phyloP scores from a whole-genome alignment of 2,329 filamentous ascomycete genomes.

The Ceratocystis cubensis region DNA sequence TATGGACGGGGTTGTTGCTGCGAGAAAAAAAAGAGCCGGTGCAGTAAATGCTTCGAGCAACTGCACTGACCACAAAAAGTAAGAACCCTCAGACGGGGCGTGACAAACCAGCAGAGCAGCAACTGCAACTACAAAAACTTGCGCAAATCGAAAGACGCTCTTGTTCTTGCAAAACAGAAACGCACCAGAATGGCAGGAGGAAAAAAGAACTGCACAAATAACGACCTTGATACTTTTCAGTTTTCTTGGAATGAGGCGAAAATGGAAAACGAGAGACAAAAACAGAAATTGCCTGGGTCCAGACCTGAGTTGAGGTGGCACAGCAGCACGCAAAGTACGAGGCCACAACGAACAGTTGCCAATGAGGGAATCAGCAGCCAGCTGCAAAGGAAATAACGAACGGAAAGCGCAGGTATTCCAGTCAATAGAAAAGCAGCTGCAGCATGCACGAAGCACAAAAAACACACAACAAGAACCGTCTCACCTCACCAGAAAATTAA shows the following conservation, averaged over 20 bases:
- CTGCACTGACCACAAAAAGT: conserved; percentile 2
- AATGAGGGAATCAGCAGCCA: not conserved
- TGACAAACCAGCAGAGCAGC: not conserved
- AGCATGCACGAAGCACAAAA: too few species aligned
- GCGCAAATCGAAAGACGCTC: not conserved
- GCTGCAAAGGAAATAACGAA: conserved; percentile 3
- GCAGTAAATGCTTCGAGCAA: conserved; percentile 6
- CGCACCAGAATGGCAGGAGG: not conserved
- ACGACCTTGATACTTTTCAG: too few species aligned
- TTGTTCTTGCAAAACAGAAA: not conserved
- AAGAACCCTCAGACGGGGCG: conserved; percentile 1
- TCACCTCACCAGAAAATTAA: not conserved
- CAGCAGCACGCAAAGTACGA: not conserved
- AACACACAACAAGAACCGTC: not conserved
- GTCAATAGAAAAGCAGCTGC: too few species aligned
- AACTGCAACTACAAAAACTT: not conserved
- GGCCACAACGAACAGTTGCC: not conserved
- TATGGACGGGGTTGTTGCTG: conserved; percentile 2
- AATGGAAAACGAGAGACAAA: conserved; percentile 4
- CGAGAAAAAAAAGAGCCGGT: conserved; percentile 5
- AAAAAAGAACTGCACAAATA: not conserved
- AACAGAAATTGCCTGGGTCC: conserved; percentile 5
- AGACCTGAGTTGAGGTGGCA: not conserved
- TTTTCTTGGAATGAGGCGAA: not conserved
- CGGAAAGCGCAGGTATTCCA: not conserved